Conservation (phyloP, 495 filamentous ascomycete genomes). For the Paragyromitra xinjiangensis region DNA sequence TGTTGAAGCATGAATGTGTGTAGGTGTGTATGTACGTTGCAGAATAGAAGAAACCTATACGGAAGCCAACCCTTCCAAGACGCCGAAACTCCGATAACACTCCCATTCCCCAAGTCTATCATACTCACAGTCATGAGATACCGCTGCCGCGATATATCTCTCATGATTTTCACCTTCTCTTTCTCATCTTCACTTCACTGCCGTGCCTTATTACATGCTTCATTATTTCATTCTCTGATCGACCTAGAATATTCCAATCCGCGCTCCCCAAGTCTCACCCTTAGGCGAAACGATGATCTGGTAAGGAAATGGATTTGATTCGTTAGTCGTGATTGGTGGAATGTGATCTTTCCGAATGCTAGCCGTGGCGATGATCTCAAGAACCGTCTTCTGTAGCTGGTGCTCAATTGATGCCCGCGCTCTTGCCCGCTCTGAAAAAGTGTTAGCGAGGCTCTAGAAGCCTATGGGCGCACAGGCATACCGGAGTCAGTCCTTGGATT, state of each 20-base stretch:
- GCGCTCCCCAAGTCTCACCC: constrained; percentile 78
- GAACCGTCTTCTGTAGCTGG: constrained; percentile 80
- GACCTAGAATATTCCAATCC: constrained; percentile 77
- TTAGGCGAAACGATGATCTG: constrained; percentile 86
- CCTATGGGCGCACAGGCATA: constrained; percentile 59
- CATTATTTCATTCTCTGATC: constrained; percentile 33
- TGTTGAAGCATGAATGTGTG: constrained; percentile 40
- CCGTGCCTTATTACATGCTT: background rate
- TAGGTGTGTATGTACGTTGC: constrained; percentile 32
- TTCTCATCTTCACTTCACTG: background rate
- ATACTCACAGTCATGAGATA: constrained; percentile 3
- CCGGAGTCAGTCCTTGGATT: constrained; percentile 88
- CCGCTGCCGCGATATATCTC: constrained; percentile 12
- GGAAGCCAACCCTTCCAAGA: constrained; percentile 28
- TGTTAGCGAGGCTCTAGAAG: constrained; percentile 6
- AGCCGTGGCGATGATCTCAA: constrained; percentile 86
- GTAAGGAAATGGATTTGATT: constrained; percentile 94
- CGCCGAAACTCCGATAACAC: constrained; percentile 44
- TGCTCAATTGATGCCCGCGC: constrained; percentile 87
- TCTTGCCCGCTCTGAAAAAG: constrained; percentile 75
- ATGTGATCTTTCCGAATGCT: constrained; percentile 95
- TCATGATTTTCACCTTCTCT: background rate
- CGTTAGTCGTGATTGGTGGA: constrained; percentile 92
- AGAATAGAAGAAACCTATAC: constrained; percentile 16
- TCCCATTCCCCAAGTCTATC: constrained; percentile 30